Conservation (phyloP, 768 basidiomycete genomes). For the Tulasnella sp. region DNA sequence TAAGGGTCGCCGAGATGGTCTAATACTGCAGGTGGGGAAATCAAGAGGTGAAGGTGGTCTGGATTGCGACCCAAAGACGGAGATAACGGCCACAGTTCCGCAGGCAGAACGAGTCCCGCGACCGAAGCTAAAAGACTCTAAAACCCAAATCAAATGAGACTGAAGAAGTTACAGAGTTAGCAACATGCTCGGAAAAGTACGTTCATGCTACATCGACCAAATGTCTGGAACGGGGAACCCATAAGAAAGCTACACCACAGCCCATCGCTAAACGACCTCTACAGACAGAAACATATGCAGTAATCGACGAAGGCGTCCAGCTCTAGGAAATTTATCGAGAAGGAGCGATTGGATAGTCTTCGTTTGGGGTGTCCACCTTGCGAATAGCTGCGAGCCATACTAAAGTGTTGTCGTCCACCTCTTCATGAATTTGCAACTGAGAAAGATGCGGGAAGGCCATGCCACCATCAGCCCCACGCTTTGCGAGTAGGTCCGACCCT, state of each 20-base stretch:
- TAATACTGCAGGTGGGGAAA: not conserved
- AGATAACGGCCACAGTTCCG: not conserved
- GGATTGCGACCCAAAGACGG: not conserved
- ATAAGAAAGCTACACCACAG: too few relatives aligned
- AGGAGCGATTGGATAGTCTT: not conserved
- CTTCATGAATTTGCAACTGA: not conserved
- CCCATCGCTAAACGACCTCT: not conserved
- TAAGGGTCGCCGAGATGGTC: not conserved
- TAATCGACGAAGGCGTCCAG: not conserved
- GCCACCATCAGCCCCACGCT: not conserved
- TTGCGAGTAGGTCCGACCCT: not conserved
- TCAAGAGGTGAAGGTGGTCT: conserved; percentile 17
- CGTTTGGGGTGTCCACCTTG: not conserved
- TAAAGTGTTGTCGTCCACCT: not conserved
- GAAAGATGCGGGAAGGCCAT: not conserved
- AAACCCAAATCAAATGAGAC: too few relatives aligned
- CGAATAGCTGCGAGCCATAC: not conserved
- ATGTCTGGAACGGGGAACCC: too few relatives aligned
- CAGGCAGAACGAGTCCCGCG: too few relatives aligned
- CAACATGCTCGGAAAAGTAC: too few relatives aligned
- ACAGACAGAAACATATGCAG: not conserved
- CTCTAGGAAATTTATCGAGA: not conserved
- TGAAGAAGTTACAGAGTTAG: too few relatives aligned
- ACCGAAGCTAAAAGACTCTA: too few relatives aligned
- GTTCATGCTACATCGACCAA: too few relatives aligned